phyloP scores from a whole-genome alignment of 2,329 filamentous ascomycete species.

The Trichophyton equinum region DNA sequence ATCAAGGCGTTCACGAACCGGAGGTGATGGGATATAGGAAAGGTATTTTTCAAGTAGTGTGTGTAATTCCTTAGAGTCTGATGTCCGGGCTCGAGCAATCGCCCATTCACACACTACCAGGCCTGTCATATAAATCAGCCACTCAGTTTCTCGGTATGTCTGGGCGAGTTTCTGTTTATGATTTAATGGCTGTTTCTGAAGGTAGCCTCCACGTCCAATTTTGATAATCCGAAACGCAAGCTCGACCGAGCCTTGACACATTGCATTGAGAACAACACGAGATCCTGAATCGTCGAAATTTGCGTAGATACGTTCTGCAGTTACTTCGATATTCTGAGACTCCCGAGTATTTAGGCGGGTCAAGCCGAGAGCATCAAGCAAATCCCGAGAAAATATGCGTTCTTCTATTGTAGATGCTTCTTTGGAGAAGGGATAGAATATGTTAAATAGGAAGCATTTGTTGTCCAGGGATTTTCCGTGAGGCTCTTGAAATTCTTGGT shows the following conservation, averaged over 20 bases:
- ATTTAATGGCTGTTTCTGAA: slow-evolving; percentile 21
- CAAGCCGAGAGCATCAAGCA: slow-evolving; percentile 32
- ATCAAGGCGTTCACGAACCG: slow-evolving; percentile 13
- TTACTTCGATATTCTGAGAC: slow-evolving; percentile 24
- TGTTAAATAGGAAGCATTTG: slow-evolving; percentile 34
- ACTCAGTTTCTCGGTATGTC: slow-evolving; percentile 32
- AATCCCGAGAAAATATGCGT: slow-evolving; percentile 32
- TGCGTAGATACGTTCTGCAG: slow-evolving; percentile 22
- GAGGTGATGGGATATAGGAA: slow-evolving; percentile 19
- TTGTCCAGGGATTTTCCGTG: slow-evolving; percentile 20
- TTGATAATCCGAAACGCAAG: slow-evolving; percentile 28
- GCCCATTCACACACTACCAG: slow-evolving; percentile 30
- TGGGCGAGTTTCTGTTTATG: slow-evolving; percentile 31
- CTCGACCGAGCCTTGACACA: slow-evolving; percentile 32
- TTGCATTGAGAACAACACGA: slow-evolving; percentile 27
- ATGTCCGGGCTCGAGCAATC: slow-evolving; percentile 23
- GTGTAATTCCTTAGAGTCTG: slow-evolving; percentile 20
- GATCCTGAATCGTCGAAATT: slow-evolving; percentile 21
- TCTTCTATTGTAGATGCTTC: slow-evolving; percentile 26
- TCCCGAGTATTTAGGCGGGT: slow-evolving; percentile 33
- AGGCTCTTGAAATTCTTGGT: slow-evolving; percentile 23
- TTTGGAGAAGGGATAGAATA: slow-evolving; percentile 31
- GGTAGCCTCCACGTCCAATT: slow-evolving; percentile 21
- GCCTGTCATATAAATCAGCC: slow-evolving; percentile 29
- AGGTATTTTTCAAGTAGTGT: slow-evolving; percentile 21